Evolutionary conservation across 2,329 filamentous ascomycete genomes (phyloP).

Genomic region (Xylariomycetidae sp.): DNA sequence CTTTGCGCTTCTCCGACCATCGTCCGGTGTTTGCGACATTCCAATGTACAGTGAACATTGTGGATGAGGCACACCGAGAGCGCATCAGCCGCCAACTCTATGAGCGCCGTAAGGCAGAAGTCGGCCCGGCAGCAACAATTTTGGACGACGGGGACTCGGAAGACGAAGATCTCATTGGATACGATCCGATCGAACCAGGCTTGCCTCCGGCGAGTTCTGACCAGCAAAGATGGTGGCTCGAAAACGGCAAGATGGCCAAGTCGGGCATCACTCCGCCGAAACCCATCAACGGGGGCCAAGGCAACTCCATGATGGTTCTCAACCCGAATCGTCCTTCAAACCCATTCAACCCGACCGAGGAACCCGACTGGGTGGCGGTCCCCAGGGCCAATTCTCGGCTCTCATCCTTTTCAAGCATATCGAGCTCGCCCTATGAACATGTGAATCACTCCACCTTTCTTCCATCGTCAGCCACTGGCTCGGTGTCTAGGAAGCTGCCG

Average conservation of each 20-base stretch:
- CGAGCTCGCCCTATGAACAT: slow-evolving; percentile 54
- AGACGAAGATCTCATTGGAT: slow-evolving; percentile 78
- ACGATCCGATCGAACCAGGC: slow-evolving; percentile 77
- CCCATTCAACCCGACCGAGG: slow-evolving; percentile 67
- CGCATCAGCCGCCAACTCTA: slow-evolving; percentile 71
- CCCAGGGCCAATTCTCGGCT: slow-evolving; percentile 48
- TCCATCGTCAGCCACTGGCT: slow-evolving; percentile 39
- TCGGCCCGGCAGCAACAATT: slow-evolving; percentile 57
- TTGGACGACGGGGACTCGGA: slow-evolving; percentile 54
- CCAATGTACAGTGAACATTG: slow-evolving; percentile 71
- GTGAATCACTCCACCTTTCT: slow-evolving; percentile 44
- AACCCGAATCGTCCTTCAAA: slow-evolving; percentile 75
- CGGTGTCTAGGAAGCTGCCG: slow-evolving; percentile 44
- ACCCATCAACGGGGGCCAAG: slow-evolving; percentile 36
- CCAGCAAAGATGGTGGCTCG: slow-evolving; percentile 64
- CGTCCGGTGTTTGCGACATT: slow-evolving; percentile 92
- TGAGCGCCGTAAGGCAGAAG: slow-evolving; percentile 56
- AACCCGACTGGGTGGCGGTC: slow-evolving; percentile 78
- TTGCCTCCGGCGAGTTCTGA: slow-evolving; percentile 63
- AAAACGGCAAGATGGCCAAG: slow-evolving; percentile 67
- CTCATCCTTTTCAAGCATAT: slow-evolving; percentile 50
- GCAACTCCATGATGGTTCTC: slow-evolving; percentile 47
- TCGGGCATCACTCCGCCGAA: slow-evolving; percentile 63
- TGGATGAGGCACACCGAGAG: slow-evolving; percentile 70
- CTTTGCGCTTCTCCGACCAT: slow-evolving; percentile 87